phyloP scores from a whole-genome alignment of 768 basidiomycete genomes.

The Pisolithus orientalis region DNA sequence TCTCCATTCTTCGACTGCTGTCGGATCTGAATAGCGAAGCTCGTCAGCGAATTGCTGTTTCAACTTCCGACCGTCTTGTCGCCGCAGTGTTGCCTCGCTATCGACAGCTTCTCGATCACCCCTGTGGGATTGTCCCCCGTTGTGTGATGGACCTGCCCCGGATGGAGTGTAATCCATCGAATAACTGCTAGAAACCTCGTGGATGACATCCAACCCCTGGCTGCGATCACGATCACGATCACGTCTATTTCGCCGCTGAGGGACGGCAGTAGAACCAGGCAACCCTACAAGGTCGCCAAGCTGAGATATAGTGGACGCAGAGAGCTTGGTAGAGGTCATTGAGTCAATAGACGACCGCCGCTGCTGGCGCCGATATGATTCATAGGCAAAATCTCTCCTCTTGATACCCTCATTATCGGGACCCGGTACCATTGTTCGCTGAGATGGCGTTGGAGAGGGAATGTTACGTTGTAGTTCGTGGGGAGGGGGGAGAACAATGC shows the following conservation, averaged over 20 bases:
- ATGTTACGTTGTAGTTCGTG: constrained; percentile 35
- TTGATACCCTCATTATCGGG: constrained; percentile 13
- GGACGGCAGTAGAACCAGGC: constrained; percentile 4
- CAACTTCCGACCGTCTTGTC: constrained; percentile 10
- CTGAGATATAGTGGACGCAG: constrained; percentile 27
- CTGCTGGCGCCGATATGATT: constrained; percentile 11
- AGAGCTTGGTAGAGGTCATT: constrained; percentile 22
- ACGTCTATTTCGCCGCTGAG: constrained; percentile 15
- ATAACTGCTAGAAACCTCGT: constrained; percentile 24
- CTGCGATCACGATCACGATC: background rate
- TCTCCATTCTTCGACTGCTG: constrained; percentile 27
- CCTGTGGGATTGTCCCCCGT: constrained; percentile 6
- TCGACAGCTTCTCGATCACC: background rate
- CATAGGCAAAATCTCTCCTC: constrained; percentile 20
- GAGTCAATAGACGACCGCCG: constrained; percentile 26
- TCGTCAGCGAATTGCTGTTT: constrained; percentile 30
- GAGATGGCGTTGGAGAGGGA: constrained; percentile 24
- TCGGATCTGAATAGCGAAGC: constrained; percentile 30
- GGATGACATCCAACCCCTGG: constrained; percentile 25
- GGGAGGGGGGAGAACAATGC: constrained; percentile 45
- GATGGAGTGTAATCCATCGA: constrained; percentile 21
- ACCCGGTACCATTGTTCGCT: constrained; percentile 11
- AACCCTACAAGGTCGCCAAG: constrained; percentile 25
- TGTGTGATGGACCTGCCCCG: constrained; percentile 13
- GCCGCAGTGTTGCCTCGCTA: constrained; percentile 11